Evolutionary conservation across 208 protist species (phyloP), one percentile per base, ranked within the genome.

Genomic region (Leptomonas seymouri): DNA sequence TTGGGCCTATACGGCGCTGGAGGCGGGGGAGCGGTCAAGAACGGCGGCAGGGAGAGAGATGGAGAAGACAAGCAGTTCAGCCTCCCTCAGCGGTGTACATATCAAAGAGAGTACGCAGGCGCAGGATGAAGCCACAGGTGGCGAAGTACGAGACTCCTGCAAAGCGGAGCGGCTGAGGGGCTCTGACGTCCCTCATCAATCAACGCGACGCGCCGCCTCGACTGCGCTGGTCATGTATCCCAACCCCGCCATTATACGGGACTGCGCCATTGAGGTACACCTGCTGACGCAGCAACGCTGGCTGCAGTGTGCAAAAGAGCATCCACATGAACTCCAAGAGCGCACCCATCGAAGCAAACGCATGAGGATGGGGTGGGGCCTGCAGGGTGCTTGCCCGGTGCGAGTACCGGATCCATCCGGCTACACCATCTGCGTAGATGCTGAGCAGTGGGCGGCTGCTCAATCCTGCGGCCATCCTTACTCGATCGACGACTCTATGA

Each of bases 371-470:
- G n/a, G n/a, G 12, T 49, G n/a, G 9, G 18, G 20, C 20, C 9
- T 7, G 49, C 49, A 28, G 3, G 21, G 25, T 54, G 8, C 25
- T 31, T 41, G 30, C 31, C 34, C 30, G 3, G 55, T 59, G 55
- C 2, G 20, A 21, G 11, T 59, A 2, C 3, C 7, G 2, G 34
- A 42, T 45, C 0, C 21, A 30, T 8, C 41, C 4, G 57, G 57
- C 41, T 62, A 46, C 57, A 62, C 57, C 12, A 62, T 62, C 41
- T 18, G 25, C n/a, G 58, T 64, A 1, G 58, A 64, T 42, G 58
- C 27, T 11, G 21, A 11, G 41, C 27, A 27, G 4, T 53, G 45
- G 44, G 27, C 21, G 15, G 28, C 58, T 0, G 4, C 28, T 5
- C 11, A 14, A 1, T 5, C 45, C 18, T 21, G 3, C 12, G n/a